Percentiles rank a stretch among this genome's conserved stretches.
phyloP scores from a whole-genome alignment of 1,284 basidiomycete species.

The Cutaneotrichosporon daszewskae region DNA sequence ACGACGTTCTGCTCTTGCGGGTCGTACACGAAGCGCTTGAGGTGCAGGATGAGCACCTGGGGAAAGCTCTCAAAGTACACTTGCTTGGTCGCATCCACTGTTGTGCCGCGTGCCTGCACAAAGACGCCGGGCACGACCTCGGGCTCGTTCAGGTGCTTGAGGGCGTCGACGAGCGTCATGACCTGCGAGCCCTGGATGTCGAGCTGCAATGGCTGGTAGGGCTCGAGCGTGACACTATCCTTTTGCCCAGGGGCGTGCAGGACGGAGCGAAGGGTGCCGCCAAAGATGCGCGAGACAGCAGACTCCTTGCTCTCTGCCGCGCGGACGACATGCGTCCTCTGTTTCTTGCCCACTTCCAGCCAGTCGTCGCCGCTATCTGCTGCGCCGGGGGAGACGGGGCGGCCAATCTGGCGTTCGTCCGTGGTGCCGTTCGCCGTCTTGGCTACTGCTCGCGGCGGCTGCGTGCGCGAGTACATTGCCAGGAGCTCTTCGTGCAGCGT shows the following conservation, averaged over 20 bases:
- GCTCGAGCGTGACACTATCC: conserved; percentile 85
- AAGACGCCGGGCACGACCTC: conserved; percentile 72
- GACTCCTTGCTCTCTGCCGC: conserved; percentile 75
- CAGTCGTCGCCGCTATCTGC: conserved; percentile 53
- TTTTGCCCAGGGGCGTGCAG: conserved; percentile 72
- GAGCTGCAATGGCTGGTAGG: conserved; percentile 82
- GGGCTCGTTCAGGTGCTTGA: conserved; percentile 70
- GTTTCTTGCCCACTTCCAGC: conserved; percentile 90
- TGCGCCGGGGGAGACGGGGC: conserved; percentile 42
- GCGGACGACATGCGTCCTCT: conserved; percentile 74
- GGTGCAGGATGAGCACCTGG: conserved; percentile 77
- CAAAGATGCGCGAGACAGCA: conserved; percentile 86
- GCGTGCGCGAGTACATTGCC: conserved; percentile 52
- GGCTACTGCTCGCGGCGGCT: conserved; percentile 21
- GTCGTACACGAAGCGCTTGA: conserved; percentile 92
- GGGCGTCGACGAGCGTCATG: conserved; percentile 73
- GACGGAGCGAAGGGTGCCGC: conserved; percentile 85
- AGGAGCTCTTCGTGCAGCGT: conserved; percentile 90
- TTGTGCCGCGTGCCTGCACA: conserved; percentile 56
- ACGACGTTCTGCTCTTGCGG: conserved; percentile 55
- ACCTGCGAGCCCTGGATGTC: conserved; percentile 83
- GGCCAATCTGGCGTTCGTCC: conserved; percentile 38
- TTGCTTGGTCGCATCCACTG: conserved; percentile 79
- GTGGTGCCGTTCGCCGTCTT: conserved; percentile 24
- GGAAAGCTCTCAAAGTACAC: conserved; percentile 82